Evolutionary conservation across 768 basidiomycete genomes (phyloP), one percentile per base, ranked within the genome.

Genomic region (Chalciporus piperatus): DNA sequence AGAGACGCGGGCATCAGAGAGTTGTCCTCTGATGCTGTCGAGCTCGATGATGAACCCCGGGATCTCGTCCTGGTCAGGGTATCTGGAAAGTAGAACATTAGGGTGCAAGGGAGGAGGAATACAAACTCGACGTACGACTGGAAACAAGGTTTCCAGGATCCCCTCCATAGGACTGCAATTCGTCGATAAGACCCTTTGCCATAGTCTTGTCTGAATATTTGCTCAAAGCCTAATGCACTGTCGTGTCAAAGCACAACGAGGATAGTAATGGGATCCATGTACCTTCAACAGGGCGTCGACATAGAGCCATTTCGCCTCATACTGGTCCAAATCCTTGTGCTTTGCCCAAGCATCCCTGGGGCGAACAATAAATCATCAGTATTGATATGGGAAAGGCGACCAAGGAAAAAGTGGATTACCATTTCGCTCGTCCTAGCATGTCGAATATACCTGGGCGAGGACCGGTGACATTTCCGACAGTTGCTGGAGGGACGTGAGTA

Each of bases 261-360:
- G 37, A 23, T 30, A 48, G 33, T 19, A 16, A 23, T 16, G 9
- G 19, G 35, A 40, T 40, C 12, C 13, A 70, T 25, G 56, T 64
- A 88, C 94, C 78, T 89, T 90, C 37, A 95, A 68, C 40, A 98
- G 68, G 10, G 91, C 87, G 48, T 92, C 89, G 3, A 96, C 92
- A 70, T 98, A 98, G 16, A 86, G 68, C 79, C 85, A 85, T 70
- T 92, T 95, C 3, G 95, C 93, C 62, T 95, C 89, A 47, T 78
- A 78, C 20, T 79, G 65, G 55, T 86, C 82, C 37, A 94, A 65
- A 56, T 93, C 92, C 58, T 84, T 87, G 65, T 95, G 92, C 66
- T 94, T 96, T 42, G 88, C 86, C 95, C 95, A 98, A 40, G 90
- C 90, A 73, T 95, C 93, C 92, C 92, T 94, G 47, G 22, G 32